Conservation (phyloP, 306 rosid species). For the Parietaria judaica region DNA sequence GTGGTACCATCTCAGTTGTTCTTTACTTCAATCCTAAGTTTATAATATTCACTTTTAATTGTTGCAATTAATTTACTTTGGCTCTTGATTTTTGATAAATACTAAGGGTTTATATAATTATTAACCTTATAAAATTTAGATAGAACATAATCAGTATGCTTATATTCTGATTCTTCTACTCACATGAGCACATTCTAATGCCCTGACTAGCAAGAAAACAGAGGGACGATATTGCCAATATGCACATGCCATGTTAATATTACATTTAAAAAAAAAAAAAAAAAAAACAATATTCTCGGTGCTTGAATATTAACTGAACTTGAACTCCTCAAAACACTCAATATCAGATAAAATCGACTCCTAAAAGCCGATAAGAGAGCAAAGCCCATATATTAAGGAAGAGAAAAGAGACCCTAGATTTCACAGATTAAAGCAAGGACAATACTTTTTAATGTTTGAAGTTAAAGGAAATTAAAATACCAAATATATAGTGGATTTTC, state of each 20-base stretch:
- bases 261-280: too few species aligned
- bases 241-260: too few species aligned
- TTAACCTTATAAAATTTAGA: background rate
- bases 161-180: background rate
- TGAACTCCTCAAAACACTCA: too few species aligned
- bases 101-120: background rate
- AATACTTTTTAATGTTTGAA: background rate
- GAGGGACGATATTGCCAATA: background rate
- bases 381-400: background rate
- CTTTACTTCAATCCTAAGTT: slow-evolving; percentile 29
- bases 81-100: slow-evolving; percentile 1
- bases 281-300: too few species aligned
- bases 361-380: too few species aligned
- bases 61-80: background rate
- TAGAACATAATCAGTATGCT: background rate
- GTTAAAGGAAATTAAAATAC: too few species aligned
- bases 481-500: too few species aligned
- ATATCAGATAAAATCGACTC: too few species aligned
- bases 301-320: too few species aligned
- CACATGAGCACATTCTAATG: background rate
- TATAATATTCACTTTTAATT: slow-evolving; percentile 1
- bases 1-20: slow-evolving; percentile 10
- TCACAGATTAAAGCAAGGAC: background rate
- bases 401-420: background rate
- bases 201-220: slow-evolving; percentile 7